Percentiles rank a stretch among this genome's conserved stretches.
Conservation (phyloP, 2,329 filamentous ascomycete species). For the Xylaria sp. region DNA sequence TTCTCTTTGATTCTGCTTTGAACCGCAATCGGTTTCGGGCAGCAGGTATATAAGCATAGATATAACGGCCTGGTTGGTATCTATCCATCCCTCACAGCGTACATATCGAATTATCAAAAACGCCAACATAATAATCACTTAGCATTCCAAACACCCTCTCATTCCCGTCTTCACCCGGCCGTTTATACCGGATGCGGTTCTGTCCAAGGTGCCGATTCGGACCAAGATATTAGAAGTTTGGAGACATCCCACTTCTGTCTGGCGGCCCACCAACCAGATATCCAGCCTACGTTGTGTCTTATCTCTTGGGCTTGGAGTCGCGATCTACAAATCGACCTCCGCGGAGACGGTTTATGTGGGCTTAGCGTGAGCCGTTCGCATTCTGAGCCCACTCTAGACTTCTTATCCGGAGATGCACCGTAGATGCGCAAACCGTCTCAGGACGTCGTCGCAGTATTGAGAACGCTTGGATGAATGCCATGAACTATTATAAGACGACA, state of each 20-base stretch:
- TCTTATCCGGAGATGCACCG: slow-evolving; percentile 31
- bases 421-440: slow-evolving; percentile 21
- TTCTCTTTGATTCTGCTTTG: too few relatives aligned
- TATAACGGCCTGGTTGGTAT: background rate
- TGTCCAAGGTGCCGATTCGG: background rate
- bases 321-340: slow-evolving; percentile 22
- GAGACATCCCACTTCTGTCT: slow-evolving; percentile 7
- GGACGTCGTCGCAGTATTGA: background rate
- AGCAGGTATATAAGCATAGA: background rate
- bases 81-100: too few relatives aligned
- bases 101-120: background rate
- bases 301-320: slow-evolving; percentile 19
- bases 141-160: background rate
- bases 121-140: background rate
- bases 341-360: slow-evolving; percentile 22
- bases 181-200: background rate
- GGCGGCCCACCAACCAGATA: slow-evolving; percentile 3
- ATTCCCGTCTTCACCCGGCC: background rate
- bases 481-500: slow-evolving; percentile 12
- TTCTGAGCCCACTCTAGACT: slow-evolving; percentile 15
- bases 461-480: background rate
- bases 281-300: background rate
- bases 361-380: slow-evolving; percentile 10
- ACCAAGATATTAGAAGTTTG: background rate
- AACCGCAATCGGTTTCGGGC: too few relatives aligned